Evolutionary conservation across 768 basidiomycete species (phyloP).

Genomic region (Tricholoma terreum): DNA sequence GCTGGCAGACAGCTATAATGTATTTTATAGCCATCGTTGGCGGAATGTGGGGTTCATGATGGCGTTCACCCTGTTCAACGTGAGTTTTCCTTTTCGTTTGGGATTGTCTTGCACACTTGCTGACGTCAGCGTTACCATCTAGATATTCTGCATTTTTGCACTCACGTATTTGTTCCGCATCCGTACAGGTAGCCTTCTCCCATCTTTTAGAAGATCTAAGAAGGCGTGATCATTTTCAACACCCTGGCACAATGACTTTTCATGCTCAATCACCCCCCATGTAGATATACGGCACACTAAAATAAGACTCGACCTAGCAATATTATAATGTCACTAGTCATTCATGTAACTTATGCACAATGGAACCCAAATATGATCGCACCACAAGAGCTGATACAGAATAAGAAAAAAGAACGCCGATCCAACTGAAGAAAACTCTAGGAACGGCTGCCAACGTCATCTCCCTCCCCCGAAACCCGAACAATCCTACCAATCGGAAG

Average conservation of each 20-base stretch:
- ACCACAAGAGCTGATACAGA: too few relatives aligned
- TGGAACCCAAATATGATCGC: too few relatives aligned
- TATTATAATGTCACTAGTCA: too few relatives aligned
- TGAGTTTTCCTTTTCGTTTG: conserved; percentile 35
- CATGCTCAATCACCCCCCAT: too few relatives aligned
- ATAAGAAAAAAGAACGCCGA: too few relatives aligned
- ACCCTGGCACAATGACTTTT: too few relatives aligned
- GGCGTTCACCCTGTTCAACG: conserved; percentile 48
- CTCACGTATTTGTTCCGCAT: conserved; percentile 45
- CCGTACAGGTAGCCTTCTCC: conserved; percentile 4
- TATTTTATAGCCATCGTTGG: conserved; percentile 53
- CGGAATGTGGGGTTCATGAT: conserved; percentile 51
- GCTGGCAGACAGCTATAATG: conserved; percentile 30
- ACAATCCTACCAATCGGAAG: neutral
- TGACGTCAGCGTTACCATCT: neutral
- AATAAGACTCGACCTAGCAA: too few relatives aligned
- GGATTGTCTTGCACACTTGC: too few relatives aligned
- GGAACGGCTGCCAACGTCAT: neutral
- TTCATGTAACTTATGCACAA: too few relatives aligned
- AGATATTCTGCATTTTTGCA: conserved; percentile 45
- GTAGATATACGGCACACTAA: too few relatives aligned
- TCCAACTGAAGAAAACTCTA: too few relatives aligned
- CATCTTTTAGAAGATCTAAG: neutral
- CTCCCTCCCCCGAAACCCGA: neutral
- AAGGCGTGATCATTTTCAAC: too few relatives aligned